A percentile compares a stretch with the other conserved stretches of the same genome.
Evolutionary conservation across 805 yeast species (phyloP).

Genomic region (Nakazawaea siamensis): DNA sequence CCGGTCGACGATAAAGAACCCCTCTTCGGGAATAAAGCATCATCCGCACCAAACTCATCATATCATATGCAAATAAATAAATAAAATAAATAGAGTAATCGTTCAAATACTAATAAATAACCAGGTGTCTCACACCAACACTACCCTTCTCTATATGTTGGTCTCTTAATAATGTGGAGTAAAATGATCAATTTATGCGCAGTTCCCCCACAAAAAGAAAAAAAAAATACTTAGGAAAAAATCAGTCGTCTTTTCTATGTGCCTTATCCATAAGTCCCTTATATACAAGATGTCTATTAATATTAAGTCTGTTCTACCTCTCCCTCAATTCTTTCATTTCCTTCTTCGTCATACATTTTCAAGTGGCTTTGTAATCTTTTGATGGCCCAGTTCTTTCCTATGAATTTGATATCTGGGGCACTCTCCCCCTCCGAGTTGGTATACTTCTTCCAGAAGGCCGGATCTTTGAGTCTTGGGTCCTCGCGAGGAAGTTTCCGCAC

Average conservation of each 20-base stretch:
- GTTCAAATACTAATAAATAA: no score
- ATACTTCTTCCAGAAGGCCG: slow-evolving; percentile 67
- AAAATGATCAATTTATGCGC: no score
- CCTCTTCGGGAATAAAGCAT: no score
- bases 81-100: no score
- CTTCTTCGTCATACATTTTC: slow-evolving; percentile 21
- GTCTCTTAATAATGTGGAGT: no score
- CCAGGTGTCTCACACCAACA: no score
- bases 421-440: slow-evolving; percentile 57
- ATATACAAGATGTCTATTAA: not conserved
- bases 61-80: no score
- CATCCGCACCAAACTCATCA: no score
- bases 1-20: no score
- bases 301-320: not conserved
- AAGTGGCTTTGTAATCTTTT: slow-evolving; percentile 49
- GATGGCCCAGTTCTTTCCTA: slow-evolving; percentile 81
- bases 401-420: slow-evolving; percentile 61
- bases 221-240: no score
- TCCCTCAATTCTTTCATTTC: slow-evolving; percentile 17
- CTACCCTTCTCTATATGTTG: no score
- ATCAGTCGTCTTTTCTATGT: not conserved
- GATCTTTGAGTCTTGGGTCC: slow-evolving; percentile 60
- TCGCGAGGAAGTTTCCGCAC: slow-evolving; percentile 43
- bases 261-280: not conserved
- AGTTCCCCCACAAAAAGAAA: no score